Percentiles rank a stretch among this genome's conserved stretches.
phyloP scores from a whole-genome alignment of 1,284 basidiomycete genomes.

The Hypsizygus ulmarius region DNA sequence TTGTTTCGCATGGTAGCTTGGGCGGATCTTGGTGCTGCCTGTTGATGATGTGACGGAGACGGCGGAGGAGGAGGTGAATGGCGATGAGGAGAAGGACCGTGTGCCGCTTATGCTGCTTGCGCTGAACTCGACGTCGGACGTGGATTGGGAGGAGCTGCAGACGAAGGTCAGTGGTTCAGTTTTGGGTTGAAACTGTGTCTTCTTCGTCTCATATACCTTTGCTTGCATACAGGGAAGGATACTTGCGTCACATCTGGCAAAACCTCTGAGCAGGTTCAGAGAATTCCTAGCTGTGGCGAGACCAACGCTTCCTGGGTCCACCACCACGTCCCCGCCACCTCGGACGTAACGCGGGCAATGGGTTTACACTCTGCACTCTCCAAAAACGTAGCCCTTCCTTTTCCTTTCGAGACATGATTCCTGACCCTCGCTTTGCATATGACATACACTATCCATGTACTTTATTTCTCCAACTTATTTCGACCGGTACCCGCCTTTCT shows the following conservation, averaged over 20 bases:
- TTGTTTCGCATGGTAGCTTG: constrained; percentile 43
- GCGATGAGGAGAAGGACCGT: constrained; percentile 26
- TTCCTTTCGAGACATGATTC: too few relatives aligned
- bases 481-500: too few relatives aligned
- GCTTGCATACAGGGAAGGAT: constrained; percentile 45
- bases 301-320: constrained; percentile 29
- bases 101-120: constrained; percentile 66
- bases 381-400: too few relatives aligned
- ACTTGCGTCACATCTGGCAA: constrained; percentile 44
- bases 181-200: background rate
- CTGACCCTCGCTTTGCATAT: too few relatives aligned
- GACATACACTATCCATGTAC: too few relatives aligned
- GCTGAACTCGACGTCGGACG: constrained; percentile 55
- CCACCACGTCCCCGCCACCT: constrained; percentile 32
- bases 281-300: constrained; percentile 36
- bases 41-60: constrained; percentile 41
- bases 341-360: constrained; percentile 17
- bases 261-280: constrained; percentile 40
- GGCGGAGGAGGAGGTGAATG: constrained; percentile 18
- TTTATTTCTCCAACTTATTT: too few relatives aligned
- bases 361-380: too few relatives aligned
- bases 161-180: constrained; percentile 46
- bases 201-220: background rate
- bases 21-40: constrained; percentile 65
- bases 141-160: constrained; percentile 63